Base-by-base conservation (phyloP, 139 green algal genomes). In the Penium margaritaceum region DNA sequence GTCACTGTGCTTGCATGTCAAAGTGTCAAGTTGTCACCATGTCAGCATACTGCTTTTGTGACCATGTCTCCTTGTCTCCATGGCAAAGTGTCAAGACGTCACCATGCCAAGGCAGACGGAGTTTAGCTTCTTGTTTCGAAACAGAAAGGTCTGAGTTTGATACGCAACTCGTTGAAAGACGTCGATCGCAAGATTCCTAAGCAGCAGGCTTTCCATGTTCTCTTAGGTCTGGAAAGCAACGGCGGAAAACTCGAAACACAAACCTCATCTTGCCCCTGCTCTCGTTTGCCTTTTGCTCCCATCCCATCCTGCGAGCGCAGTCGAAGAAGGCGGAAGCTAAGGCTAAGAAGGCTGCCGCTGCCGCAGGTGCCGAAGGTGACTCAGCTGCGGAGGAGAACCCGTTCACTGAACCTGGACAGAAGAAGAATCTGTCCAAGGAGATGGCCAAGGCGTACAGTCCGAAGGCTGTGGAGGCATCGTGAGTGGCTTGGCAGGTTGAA, bases 401-500 rank as follows among this genome's bases (percentile, higher is more conserved):
- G 1, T 72, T 81, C 38, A 94, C 89, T 0, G 87, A 90, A 21
- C 88, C 83, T 53, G 94, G 94, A 7, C 66, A 85, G 6, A 95
- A 94, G 81, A 99, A 99, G 80, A 63, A 87, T 47, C 46, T 90
- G 24, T 60, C 62, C 0, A 51, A 37, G 0, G 70, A 83, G 34
- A 95, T 96, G 90, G 85, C 80, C 65, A 94, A 94, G 85, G 83
- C 80, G 9, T 98, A 96, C 82, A 82, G 90, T 65, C 92, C 92
- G 21, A 24, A 32, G 29, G 63, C 54, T 6, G 78, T 84, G 5
- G 82, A 84, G 44, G 74, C 69, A 24, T 67, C 47, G 67, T 75
- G 24, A 53, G 74, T 75, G 36, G n/a, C n/a, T n/a, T n/a, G n/a
- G n/a, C n/a, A 68, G 0, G 21, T 7, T n/a, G 12, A 0, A 33